Evolutionary conservation across 1,139 yeast genomes (phyloP).

Genomic region (Pichia sp.): DNA sequence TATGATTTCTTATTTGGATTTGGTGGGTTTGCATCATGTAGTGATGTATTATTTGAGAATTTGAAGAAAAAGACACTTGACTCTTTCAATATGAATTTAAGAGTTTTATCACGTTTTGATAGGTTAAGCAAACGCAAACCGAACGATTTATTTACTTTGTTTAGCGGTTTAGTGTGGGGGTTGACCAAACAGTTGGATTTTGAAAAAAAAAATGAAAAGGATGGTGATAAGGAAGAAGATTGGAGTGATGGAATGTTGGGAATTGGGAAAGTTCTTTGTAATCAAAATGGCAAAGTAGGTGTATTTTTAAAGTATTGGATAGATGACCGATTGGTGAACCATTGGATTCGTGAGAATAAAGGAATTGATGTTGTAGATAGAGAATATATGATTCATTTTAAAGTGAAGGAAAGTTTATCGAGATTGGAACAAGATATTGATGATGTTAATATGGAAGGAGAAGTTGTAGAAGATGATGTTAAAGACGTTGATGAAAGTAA

Average conservation of each 20-base stretch:
- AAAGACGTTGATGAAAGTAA: background rate
- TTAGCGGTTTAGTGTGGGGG: conserved; percentile 25
- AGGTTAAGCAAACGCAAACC: conserved; percentile 28
- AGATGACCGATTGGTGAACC: conserved; percentile 24
- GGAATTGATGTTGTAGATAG: conserved; percentile 15
- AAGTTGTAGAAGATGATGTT: background rate
- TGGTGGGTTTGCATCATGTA: conserved; percentile 19
- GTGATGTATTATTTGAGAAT: conserved; percentile 24
- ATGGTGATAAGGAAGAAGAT: conserved; percentile 11
- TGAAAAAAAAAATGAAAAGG: conserved; percentile 12
- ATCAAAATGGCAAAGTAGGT: conserved; percentile 27
- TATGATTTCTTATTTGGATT: conserved; percentile 25
- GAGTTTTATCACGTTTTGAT: conserved; percentile 29
- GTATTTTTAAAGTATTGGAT: conserved; percentile 29
- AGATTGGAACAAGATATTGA: too few species aligned
- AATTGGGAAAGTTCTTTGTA: conserved; percentile 24
- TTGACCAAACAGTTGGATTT: conserved; percentile 17
- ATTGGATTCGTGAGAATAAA: conserved; percentile 16
- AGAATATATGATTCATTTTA: conserved; percentile 28
- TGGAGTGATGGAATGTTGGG: conserved; percentile 23
- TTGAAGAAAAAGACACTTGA: conserved; percentile 27
- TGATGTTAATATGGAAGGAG: conserved; percentile 10
- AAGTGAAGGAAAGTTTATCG: conserved; percentile 24
- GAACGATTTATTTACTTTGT: conserved; percentile 29
- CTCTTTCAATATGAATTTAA: conserved; percentile 29